Evolutionary conservation across 1,139 yeast species (phyloP).

Genomic region (Blastobotrys elegans): DNA sequence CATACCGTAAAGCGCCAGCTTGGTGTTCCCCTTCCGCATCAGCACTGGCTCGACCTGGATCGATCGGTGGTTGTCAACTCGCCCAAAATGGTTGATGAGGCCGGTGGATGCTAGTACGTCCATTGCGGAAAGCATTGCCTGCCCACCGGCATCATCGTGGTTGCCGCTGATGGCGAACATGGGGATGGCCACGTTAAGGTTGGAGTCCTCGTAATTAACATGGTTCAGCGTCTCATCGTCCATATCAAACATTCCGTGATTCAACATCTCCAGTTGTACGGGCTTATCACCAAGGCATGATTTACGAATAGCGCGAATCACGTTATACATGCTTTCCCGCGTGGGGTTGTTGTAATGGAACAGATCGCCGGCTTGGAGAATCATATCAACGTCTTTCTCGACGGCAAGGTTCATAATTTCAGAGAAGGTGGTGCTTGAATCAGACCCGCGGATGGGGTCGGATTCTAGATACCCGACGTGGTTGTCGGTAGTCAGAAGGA

Average conservation of each 20-base stretch:
- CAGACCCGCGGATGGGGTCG: constrained; percentile 89
- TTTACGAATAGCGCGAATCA: constrained; percentile 63
- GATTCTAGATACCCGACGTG: constrained; percentile 92
- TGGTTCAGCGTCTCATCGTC: constrained; percentile 42
- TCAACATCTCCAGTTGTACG: constrained; percentile 74
- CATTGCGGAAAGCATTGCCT: constrained; percentile 70
- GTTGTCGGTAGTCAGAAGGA: constrained; percentile 87
- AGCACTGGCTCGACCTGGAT: constrained; percentile 74
- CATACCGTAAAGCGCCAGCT: constrained; percentile 81
- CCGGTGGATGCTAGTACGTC: constrained; percentile 83
- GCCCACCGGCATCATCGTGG: constrained; percentile 94
- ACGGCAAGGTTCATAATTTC: constrained; percentile 77
- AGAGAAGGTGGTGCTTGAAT: constrained; percentile 80
- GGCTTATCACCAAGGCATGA: constrained; percentile 86
- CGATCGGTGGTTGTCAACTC: constrained; percentile 68
- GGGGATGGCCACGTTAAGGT: constrained; percentile 85
- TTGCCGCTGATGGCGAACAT: constrained; percentile 92
- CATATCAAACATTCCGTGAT: constrained; percentile 66
- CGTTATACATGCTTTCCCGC: constrained; percentile 81
- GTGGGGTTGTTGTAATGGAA: constrained; percentile 89
- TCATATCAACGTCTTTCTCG: constrained; percentile 71
- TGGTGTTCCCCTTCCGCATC: constrained; percentile 75
- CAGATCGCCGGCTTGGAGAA: constrained; percentile 87
- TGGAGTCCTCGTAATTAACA: constrained; percentile 87
- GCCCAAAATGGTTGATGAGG: constrained; percentile 83